Evolutionary conservation across 768 basidiomycete genomes (phyloP).

Genomic region (Termitomyces sp.): DNA sequence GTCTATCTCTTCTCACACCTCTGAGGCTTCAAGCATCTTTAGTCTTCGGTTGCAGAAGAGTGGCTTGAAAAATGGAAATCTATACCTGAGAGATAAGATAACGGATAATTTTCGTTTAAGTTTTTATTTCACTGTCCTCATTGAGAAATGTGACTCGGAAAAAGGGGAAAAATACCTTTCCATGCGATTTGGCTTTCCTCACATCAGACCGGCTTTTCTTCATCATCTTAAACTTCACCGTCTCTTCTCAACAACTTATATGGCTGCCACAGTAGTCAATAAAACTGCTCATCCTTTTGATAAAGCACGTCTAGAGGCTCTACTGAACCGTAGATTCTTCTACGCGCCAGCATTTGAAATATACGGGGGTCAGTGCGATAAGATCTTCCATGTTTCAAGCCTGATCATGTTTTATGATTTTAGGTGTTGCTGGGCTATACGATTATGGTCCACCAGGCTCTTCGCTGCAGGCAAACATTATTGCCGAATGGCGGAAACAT

Average conservation of each 20-base stretch:
- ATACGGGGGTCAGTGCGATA: constrained; percentile 75
- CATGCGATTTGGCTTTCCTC: constrained; percentile 15
- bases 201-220: constrained; percentile 13
- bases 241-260: constrained; percentile 11
- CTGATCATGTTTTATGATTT: not conserved
- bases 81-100: constrained; percentile 4
- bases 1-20: not conserved
- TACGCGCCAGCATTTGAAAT: constrained; percentile 98
- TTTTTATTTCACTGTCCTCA: not conserved
- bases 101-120: not conserved
- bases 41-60: not conserved
- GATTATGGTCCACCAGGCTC: constrained; percentile 98
- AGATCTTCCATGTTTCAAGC: not conserved
- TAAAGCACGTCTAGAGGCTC: constrained; percentile 76
- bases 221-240: constrained; percentile 11
- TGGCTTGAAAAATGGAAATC: not conserved
- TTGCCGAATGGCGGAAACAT: constrained; percentile 94
- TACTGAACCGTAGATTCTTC: constrained; percentile 91
- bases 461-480: constrained; percentile 93
- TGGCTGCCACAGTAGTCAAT: constrained; percentile 44
- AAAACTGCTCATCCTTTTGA: constrained; percentile 86
- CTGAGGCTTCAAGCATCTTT: not conserved
- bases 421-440: constrained; percentile 95
- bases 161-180: constrained; percentile 2
- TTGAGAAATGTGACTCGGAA: constrained; percentile 8